Base-by-base conservation (phyloP, 257 asterid genomes). In the Solanum gracilifrons region DNA sequence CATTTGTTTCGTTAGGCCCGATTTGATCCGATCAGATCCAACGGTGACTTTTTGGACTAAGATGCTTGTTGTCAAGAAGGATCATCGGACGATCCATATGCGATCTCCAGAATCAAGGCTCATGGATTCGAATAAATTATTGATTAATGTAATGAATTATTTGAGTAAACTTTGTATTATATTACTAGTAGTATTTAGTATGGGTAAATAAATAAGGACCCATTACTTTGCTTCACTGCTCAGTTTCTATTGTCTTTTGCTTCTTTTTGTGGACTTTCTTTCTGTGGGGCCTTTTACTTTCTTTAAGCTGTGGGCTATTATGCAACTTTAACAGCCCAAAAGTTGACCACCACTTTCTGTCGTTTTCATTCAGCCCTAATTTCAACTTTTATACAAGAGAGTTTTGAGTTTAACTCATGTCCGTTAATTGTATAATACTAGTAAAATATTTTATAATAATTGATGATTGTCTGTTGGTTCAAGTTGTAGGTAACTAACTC, bases 61-160 rank as follows among this genome's bases (percentile, higher is more conserved):
- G 87, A 86, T 86, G 87, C 87, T 86, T 86, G 39, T 7, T 86
- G 87, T 85, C 87, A 11, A 41, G 1, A 69, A 85, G 87, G 87
- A 86, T 86, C 83, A 86, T 86, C 87, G 25, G 83, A 86, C 76
- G 85, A 80, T 80, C 69, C 85, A 80, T 64, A 80, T 46, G 18
- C 60, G 69, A 85, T 71, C 87, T 85, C 51, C 83, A 9, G 87
- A 86, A 86, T 86, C 87, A 13, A 48, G 64, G 64, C 64, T 20
- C 21, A 31, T 85, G 2, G 37, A 71, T 68, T 29, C 60, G 68
- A 85, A 85, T 69, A 37, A 58, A 20, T 72, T 37, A n/a, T 12
- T 75, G 32, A 75, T 5, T 77, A 77, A 76, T 76, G 12, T 58
- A 58, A 58, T 55, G n/a, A 55, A 55, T 55, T 55, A 55, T 76